Conservation (phyloP, 306 rosid genomes). For the Vigna trinervia region DNA sequence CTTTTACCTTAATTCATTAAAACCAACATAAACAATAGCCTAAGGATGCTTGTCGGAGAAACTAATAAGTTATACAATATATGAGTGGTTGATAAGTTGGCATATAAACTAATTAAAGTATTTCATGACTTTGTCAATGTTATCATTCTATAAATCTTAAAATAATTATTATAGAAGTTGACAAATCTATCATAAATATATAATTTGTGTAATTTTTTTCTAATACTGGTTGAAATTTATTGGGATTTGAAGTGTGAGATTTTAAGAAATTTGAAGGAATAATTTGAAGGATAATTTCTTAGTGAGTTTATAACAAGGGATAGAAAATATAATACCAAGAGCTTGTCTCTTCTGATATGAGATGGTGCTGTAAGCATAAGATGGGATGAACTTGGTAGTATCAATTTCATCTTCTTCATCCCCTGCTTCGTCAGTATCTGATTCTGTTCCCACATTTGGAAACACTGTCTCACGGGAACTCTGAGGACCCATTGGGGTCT, state of each 20-base stretch:
- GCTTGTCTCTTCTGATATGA: conserved; percentile 93
- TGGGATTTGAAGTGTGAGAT: no score
- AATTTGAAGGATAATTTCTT: no score
- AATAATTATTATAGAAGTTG: no score
- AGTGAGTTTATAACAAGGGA: no score
- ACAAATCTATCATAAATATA: no score
- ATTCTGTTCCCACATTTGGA: conserved; percentile 47
- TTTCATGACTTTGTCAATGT: neutral
- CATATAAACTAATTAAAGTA: neutral
- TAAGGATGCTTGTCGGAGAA: neutral
- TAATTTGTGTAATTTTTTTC: no score
- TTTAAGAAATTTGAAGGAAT: no score
- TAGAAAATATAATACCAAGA: conserved; percentile 58
- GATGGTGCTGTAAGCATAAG: conserved; percentile 82
- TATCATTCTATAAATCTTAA: no score
- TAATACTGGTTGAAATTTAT: no score
- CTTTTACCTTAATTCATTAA: neutral
- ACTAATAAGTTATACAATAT: neutral
- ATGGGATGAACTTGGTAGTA: conserved; percentile 63
- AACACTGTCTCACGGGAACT: conserved; percentile 36
- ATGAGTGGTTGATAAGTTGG: neutral
- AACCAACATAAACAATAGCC: neutral
- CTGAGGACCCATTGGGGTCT: conserved; percentile 43
- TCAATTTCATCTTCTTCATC: conserved; percentile 87
- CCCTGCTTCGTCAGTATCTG: conserved; percentile 54